Evolutionary conservation across 768 basidiomycete species (phyloP).

Genomic region (Kwoniella dejecticola): DNA sequence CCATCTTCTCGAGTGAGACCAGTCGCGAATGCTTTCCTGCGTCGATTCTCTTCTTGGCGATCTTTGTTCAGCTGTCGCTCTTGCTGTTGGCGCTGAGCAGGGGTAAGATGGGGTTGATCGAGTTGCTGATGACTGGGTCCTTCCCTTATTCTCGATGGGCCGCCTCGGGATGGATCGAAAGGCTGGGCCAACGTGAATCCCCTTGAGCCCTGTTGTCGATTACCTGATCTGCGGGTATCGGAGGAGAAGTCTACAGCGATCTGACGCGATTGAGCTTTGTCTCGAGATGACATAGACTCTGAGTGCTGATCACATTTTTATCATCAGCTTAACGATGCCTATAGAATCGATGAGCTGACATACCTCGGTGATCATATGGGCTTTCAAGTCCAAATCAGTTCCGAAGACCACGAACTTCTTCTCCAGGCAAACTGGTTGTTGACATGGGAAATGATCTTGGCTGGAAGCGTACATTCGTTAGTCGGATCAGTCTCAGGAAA

Average conservation of each 20-base stretch:
- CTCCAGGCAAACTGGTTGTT: slow-evolving; percentile 69
- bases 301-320: slow-evolving; percentile 49
- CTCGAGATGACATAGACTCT: slow-evolving; percentile 49
- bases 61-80: slow-evolving; percentile 39
- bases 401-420: slow-evolving; percentile 95
- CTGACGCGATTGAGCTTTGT: slow-evolving; percentile 52
- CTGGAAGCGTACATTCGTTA: slow-evolving; percentile 58
- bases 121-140: slow-evolving; percentile 37
- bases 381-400: slow-evolving; percentile 81
- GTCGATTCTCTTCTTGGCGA: slow-evolving; percentile 34
- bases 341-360: slow-evolving; percentile 6
- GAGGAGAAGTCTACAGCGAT: slow-evolving; percentile 45
- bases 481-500: neutral
- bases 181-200: slow-evolving; percentile 39
- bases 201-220: slow-evolving; percentile 15
- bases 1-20: slow-evolving; percentile 33
- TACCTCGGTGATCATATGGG: slow-evolving; percentile 77
- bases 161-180: slow-evolving; percentile 12
- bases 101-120: slow-evolving; percentile 32
- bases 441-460: slow-evolving; percentile 75
- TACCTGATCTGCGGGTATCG: slow-evolving; percentile 21
- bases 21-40: slow-evolving; percentile 48
- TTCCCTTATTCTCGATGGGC: slow-evolving; percentile 23
- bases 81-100: slow-evolving; percentile 43
- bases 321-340: neutral